Conservation (phyloP, 257 asterid genomes). For the Penstemon barbatus region DNA sequence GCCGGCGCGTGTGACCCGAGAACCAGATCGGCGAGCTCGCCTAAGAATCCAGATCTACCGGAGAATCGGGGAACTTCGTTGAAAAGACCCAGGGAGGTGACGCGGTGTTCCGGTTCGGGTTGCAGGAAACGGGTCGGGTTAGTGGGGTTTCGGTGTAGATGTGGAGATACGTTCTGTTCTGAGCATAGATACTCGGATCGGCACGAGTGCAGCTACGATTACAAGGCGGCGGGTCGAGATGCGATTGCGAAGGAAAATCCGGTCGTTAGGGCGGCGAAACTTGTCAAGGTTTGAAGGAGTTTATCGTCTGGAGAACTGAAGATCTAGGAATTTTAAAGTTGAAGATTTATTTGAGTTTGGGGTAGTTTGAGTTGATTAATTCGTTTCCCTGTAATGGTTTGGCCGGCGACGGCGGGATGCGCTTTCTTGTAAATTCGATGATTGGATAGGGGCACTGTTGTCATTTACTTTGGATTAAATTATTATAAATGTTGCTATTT, state of each 20-base stretch:
- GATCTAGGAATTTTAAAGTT: slow-evolving; percentile 7
- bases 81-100: slow-evolving; percentile 64
- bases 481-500: slow-evolving; percentile 20
- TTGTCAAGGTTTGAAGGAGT: slow-evolving; percentile 55
- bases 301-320: neutral
- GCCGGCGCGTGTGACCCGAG: slow-evolving; percentile 33
- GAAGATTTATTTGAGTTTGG: neutral
- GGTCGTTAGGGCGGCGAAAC: slow-evolving; percentile 74
- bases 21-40: slow-evolving; percentile 36
- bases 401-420: slow-evolving; percentile 13
- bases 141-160: slow-evolving; percentile 72
- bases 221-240: slow-evolving; percentile 78
- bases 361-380: slow-evolving; percentile 4
- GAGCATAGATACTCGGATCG: slow-evolving; percentile 81
- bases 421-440: slow-evolving; percentile 42
- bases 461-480: slow-evolving; percentile 33
- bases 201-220: slow-evolving; percentile 69
- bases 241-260: slow-evolving; percentile 77
- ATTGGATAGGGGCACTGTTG: slow-evolving; percentile 40
- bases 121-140: slow-evolving; percentile 68
- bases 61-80: slow-evolving; percentile 25
- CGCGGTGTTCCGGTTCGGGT: slow-evolving; percentile 62
- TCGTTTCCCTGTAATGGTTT: slow-evolving; percentile 17
- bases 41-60: slow-evolving; percentile 45
- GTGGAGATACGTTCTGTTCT: slow-evolving; percentile 72